A percentile compares a stretch with the other conserved stretches of the same genome.
Evolutionary conservation across 495 filamentous ascomycete genomes (phyloP).

Genomic region (Chaetomidium leptoderma): DNA sequence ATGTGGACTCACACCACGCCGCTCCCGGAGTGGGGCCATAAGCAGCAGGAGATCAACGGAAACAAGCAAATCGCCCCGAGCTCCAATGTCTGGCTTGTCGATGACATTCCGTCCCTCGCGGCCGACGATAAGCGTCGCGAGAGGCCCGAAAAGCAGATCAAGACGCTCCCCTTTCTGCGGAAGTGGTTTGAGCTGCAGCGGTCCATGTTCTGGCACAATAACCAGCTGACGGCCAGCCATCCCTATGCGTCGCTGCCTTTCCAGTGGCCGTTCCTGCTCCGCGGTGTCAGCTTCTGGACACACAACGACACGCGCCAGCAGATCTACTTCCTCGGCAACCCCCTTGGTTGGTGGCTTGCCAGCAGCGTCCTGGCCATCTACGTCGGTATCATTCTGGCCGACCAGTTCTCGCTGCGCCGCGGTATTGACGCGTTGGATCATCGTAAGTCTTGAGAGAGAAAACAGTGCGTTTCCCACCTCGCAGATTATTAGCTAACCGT

Average conservation of each 20-base stretch:
- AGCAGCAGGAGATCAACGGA: constrained; percentile 98
- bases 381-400: constrained; percentile 83
- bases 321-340: constrained; percentile 98
- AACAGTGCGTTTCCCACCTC: background rate
- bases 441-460: constrained; percentile 58
- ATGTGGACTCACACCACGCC: constrained; percentile 98
- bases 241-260: constrained; percentile 93
- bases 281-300: constrained; percentile 99
- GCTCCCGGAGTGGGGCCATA: constrained; percentile 92
- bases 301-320: constrained; percentile 93
- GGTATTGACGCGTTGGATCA: constrained; percentile 91
- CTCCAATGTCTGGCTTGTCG: constrained; percentile 92
- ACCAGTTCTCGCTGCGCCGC: constrained; percentile 86
- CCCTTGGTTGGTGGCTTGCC: constrained; percentile 94
- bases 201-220: constrained; percentile 99
- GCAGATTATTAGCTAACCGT: constrained; percentile 15
- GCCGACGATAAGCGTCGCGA: constrained; percentile 62
- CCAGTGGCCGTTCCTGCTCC: constrained; percentile 94
- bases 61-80: constrained; percentile 91
- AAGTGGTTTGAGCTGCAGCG: constrained; percentile 97
- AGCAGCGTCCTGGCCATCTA: constrained; percentile 90
- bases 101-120: constrained; percentile 78
- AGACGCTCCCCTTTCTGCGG: constrained; percentile 77
- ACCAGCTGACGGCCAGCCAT: constrained; percentile 91
- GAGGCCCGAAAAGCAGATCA: constrained; percentile 70